These are phyloP conservation scores for Colletotrichum cuscutae DNA, from an alignment of 2,329 filamentous ascomycete genomes.

Conservation along the genomic window DNA sequence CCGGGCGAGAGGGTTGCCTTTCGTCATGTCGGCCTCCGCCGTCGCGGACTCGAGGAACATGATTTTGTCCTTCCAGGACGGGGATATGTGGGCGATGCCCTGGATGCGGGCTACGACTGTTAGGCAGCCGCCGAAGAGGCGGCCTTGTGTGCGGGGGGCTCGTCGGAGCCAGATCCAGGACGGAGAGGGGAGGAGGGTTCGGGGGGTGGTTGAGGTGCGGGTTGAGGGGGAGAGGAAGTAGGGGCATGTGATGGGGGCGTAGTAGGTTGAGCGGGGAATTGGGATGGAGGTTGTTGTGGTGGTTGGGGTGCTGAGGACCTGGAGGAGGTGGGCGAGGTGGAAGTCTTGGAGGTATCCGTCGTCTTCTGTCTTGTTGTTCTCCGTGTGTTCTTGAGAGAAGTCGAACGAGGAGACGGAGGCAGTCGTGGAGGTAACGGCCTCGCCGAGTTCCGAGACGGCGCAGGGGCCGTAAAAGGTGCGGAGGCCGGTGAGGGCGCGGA, in stretches of 20 bases:
- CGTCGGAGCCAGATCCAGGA: constrained; percentile 50
- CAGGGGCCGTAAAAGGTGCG: constrained; percentile 57
- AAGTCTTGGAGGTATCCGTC: constrained; percentile 44
- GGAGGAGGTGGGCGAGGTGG: constrained; percentile 44
- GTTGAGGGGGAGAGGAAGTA: constrained; percentile 39
- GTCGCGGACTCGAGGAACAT: constrained; percentile 54
- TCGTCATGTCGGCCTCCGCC: constrained; percentile 40
- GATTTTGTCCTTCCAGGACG: constrained; percentile 50
- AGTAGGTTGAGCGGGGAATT: constrained; percentile 44
- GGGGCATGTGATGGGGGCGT: constrained; percentile 40
- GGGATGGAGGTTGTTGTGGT: constrained; percentile 44
- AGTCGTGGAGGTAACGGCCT: constrained; percentile 33
- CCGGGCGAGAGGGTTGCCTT: constrained; percentile 40
- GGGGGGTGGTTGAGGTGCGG: constrained; percentile 36
- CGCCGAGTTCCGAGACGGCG: constrained; percentile 51
- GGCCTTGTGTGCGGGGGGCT: constrained; percentile 50
- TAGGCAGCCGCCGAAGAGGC: constrained; percentile 54
- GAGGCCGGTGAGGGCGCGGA: constrained; percentile 49
- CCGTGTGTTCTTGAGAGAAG: not conserved
- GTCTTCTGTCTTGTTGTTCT: constrained; percentile 22
- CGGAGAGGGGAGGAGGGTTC: constrained; percentile 41
- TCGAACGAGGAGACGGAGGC: constrained; percentile 9
- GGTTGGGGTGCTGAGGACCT: constrained; percentile 39
- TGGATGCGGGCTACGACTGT: constrained; percentile 51
- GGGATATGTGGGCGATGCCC: constrained; percentile 45